Conservation (phyloP, 2,329 filamentous ascomycete species). For the Penicillium capsulatum region DNA sequence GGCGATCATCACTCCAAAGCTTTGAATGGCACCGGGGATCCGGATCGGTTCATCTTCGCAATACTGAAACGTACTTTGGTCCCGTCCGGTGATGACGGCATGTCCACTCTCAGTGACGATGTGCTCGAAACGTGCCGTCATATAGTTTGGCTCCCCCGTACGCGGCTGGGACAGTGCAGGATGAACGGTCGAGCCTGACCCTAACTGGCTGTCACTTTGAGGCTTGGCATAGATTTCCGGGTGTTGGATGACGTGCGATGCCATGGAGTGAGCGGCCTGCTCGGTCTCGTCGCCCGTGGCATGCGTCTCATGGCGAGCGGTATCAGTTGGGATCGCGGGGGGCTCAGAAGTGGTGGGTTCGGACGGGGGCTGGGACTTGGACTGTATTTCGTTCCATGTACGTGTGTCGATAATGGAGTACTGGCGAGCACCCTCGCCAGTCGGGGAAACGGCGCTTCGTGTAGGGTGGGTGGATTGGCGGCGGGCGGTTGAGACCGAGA, state of each 20-base stretch:
- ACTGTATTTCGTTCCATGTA: constrained; percentile 23
- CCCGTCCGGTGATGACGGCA: constrained; percentile 73
- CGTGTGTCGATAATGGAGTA: constrained; percentile 30
- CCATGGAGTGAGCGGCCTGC: constrained; percentile 20
- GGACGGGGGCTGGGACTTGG: constrained; percentile 6
- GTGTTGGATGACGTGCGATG: constrained; percentile 15
- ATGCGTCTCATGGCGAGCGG: constrained; percentile 15
- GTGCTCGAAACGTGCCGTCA: constrained; percentile 75
- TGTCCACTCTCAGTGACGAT: constrained; percentile 72
- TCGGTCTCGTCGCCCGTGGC: constrained; percentile 12
- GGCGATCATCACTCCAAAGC: constrained; percentile 72
- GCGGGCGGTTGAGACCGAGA: constrained; percentile 61
- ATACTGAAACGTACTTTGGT: constrained; percentile 65
- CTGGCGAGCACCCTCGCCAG: constrained; percentile 21
- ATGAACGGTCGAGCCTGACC: constrained; percentile 8
- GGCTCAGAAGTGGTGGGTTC: neutral
- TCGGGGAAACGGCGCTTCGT: constrained; percentile 17
- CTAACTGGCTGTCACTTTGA: constrained; percentile 9
- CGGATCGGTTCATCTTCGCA: constrained; percentile 93
- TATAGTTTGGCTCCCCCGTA: constrained; percentile 43
- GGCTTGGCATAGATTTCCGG: constrained; percentile 17
- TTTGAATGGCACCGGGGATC: constrained; percentile 73
- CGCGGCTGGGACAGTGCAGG: neutral
- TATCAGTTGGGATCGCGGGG: constrained; percentile 11
- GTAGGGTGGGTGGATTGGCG: constrained; percentile 28